Percentiles rank a stretch among this genome's conserved stretches.
These are phyloP conservation scores for Phragmites australis DNA, from an alignment of 176 grass and related monocot species.

Conservation along the genomic window DNA sequence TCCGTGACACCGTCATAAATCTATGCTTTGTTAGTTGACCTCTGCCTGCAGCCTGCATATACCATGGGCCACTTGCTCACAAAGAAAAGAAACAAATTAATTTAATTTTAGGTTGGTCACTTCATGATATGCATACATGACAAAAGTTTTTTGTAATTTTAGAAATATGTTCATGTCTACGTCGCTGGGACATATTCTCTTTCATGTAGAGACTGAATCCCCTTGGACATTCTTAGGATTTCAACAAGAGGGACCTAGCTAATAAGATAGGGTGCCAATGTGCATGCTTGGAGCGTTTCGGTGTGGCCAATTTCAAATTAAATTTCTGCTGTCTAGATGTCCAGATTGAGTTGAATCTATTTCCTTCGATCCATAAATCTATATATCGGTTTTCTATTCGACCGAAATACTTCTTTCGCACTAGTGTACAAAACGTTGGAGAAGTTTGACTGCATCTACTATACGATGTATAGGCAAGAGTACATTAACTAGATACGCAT, in stretches of 20 bases:
- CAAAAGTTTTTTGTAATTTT: background rate
- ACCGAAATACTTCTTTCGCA: no score
- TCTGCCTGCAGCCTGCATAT: constrained; percentile 19
- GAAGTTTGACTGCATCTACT: background rate
- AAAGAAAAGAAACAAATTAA: background rate
- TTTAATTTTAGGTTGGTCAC: constrained; percentile 23
- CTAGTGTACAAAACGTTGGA: no score
- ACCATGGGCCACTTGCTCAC: constrained; percentile 5
- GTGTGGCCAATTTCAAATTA: background rate
- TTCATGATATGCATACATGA: constrained; percentile 24
- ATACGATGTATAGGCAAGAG: background rate
- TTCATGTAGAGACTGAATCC: constrained; percentile 25
- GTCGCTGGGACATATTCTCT: constrained; percentile 20
- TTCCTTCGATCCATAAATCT: no score
- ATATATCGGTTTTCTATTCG: no score
- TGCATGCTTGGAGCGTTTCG: constrained; percentile 14
- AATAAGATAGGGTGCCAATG: background rate
- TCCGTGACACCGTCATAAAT: constrained; percentile 47
- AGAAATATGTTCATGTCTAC: constrained; percentile 14
- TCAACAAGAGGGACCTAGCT: background rate
- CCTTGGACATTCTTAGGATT: constrained; percentile 26
- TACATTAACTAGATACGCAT: background rate
- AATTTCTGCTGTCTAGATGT: background rate
- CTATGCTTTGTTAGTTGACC: constrained; percentile 55
- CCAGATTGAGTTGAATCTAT: no score